Evolutionary conservation across 139 green algal genomes (phyloP), one percentile per base, ranked within the genome.

Genomic region (Coelastrella sp.): DNA sequence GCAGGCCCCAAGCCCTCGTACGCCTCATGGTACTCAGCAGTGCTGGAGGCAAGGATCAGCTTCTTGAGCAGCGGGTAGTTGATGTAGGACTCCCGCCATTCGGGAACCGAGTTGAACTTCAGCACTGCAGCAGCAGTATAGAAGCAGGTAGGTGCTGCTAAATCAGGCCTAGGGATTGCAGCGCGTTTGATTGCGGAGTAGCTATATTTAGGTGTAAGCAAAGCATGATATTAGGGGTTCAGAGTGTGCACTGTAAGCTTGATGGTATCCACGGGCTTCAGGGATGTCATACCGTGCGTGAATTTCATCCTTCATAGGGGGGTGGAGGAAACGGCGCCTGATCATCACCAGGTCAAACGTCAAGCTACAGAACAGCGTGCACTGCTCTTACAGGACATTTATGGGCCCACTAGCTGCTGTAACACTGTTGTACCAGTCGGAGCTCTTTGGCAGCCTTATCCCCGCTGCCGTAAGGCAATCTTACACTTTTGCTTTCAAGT

Each of bases 11-110:
- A 11, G 61, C 78, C 80, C 8, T 88, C 78, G 56, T 83, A 89
- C n/a, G 78, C 82, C n/a, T 66, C 58, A 66, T 91, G 70, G 6
- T 27, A 75, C 65, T 91, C 80, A 49, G 80, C 88, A 24, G 80
- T 25, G 57, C 81, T 78, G 68, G 88, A 73, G n/a, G 70, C 86
- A 78, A 94, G 94, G 15, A 97, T 94, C 6, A 96, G 93, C 81
- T 95, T 95, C 70, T 97, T 97, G 0, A 97, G 90, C 10, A 90
- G 49, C 0, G 83, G 66, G 81, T 97, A 97, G 24, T 95, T 89
- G 49, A 97, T 93, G 87, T 96, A 96, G 79, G 93, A 87, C 24
- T 96, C 91, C 8, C 87, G 84, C 94, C 94, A 97, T 22, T 96
- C 95, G 4, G 95, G 92, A 0, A 95, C 91, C 4, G 72, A 89